Conservation (phyloP, 805 yeast genomes). For the Sugiyamaella lignohabitans region DNA sequence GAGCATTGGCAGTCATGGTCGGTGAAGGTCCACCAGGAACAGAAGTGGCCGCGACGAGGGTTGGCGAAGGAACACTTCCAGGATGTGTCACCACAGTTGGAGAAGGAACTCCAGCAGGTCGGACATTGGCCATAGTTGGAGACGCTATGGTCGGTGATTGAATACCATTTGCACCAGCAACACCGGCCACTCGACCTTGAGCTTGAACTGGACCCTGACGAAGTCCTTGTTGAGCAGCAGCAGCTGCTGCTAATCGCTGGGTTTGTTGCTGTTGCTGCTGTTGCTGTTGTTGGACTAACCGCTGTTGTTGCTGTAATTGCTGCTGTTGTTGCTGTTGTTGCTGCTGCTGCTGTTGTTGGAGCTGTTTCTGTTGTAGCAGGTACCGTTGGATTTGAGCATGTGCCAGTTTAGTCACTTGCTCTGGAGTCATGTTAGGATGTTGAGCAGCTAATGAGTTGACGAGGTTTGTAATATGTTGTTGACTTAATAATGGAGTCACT, state of each 20-base stretch:
- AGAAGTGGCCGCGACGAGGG: not conserved
- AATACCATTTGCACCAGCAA: not conserved
- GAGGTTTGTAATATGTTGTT: constrained; percentile 21
- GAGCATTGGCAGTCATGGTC: not conserved
- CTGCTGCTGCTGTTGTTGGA: constrained; percentile 16
- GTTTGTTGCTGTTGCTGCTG: not conserved
- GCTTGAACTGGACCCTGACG: constrained; percentile 3
- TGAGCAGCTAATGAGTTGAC: constrained; percentile 22
- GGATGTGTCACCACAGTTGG: not conserved
- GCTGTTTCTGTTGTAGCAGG: constrained; percentile 23
- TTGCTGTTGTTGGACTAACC: not conserved
- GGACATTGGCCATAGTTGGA: not conserved
- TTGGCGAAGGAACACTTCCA: not conserved
- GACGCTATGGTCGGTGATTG: constrained; percentile 6
- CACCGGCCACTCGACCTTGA: not conserved
- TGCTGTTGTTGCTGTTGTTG: constrained; percentile 12
- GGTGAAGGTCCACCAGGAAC: not conserved
- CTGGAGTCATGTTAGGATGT: constrained; percentile 29
- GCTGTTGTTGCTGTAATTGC: not conserved
- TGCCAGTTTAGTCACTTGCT: constrained; percentile 29
- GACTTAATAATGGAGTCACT: constrained; percentile 11
- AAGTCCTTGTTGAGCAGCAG: constrained; percentile 9
- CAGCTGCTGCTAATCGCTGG: not conserved
- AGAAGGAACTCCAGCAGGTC: not conserved
- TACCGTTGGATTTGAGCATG: constrained; percentile 30